Percentiles rank a stretch among this genome's conserved stretches.
Evolutionary conservation across 805 yeast genomes (phyloP).

Genomic region (Lachancea sp.): DNA sequence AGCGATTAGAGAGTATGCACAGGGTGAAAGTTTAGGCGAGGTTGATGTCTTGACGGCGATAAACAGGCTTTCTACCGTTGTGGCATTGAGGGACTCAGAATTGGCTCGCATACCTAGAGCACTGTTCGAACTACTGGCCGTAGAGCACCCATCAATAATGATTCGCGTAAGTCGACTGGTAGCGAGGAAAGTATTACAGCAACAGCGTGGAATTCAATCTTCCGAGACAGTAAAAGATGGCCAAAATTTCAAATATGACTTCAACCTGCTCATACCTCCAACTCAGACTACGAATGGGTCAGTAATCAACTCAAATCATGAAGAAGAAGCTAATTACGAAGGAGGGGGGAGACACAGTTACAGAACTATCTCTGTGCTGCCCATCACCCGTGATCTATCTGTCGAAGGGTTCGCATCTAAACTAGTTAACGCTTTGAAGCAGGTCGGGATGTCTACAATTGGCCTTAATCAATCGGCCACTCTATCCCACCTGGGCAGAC

Average conservation of each 20-base stretch:
- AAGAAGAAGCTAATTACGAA: slow-evolving; percentile 14
- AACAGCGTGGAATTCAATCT: slow-evolving; percentile 6
- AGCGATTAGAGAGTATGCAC: slow-evolving; percentile 74
- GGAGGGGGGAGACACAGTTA: slow-evolving; percentile 34
- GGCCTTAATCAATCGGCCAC: slow-evolving; percentile 80
- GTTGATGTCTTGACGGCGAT: slow-evolving; percentile 86
- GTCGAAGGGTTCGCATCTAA: slow-evolving; percentile 76
- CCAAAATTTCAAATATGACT: slow-evolving; percentile 23
- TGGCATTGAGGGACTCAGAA: slow-evolving; percentile 91
- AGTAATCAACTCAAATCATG: slow-evolving; percentile 5
- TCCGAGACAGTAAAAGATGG: slow-evolving; percentile 13
- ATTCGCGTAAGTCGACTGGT: slow-evolving; percentile 83
- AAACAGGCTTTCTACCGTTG: slow-evolving; percentile 58
- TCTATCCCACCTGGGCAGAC: slow-evolving; percentile 73
- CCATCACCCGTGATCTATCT: slow-evolving; percentile 76
- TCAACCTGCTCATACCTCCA: slow-evolving; percentile 31
- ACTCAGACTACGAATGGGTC: slow-evolving; percentile 17
- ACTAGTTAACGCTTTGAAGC: slow-evolving; percentile 62
- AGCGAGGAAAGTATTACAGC: slow-evolving; percentile 46
- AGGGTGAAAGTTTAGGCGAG: slow-evolving; percentile 92
- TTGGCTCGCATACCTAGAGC: slow-evolving; percentile 88
- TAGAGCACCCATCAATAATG: slow-evolving; percentile 84
- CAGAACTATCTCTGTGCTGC: slow-evolving; percentile 79
- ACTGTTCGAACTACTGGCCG: slow-evolving; percentile 75
- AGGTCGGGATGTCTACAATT: slow-evolving; percentile 66